phyloP scores from a whole-genome alignment of 169 alveolate genomes.

The Plasmodium cynomolgi region DNA sequence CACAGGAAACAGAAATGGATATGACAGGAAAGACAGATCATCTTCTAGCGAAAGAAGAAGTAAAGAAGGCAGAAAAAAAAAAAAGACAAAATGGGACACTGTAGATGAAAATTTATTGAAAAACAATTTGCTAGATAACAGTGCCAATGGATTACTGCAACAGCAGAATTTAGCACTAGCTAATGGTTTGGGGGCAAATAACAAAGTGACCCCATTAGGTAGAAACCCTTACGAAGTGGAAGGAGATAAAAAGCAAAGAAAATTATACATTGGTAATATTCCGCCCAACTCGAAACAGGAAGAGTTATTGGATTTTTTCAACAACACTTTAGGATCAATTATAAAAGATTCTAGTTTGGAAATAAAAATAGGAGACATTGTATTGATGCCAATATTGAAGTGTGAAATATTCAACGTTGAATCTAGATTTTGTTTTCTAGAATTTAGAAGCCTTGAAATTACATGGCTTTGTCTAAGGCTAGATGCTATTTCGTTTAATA shows the following conservation, averaged over 20 bases:
- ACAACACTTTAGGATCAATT: constrained; percentile 77
- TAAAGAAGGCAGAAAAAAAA: constrained; percentile 24
- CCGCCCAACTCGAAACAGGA: constrained; percentile 82
- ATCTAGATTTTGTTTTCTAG: constrained; percentile 87
- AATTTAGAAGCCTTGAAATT: constrained; percentile 85
- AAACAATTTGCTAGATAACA: constrained; percentile 26
- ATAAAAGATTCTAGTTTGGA: constrained; percentile 49
- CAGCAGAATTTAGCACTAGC: constrained; percentile 19
- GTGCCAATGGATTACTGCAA: constrained; percentile 24
- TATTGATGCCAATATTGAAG: constrained; percentile 78
- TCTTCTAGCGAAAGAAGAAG: constrained; percentile 25
- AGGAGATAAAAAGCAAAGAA: constrained; percentile 79
- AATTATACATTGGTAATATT: constrained; percentile 84
- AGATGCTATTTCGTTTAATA: constrained; percentile 86
- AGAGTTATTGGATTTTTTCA: constrained; percentile 80
- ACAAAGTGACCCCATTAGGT: constrained; percentile 7
- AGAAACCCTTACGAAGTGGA: constrained; percentile 76
- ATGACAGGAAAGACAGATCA: constrained; percentile 35
- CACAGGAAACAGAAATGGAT: constrained; percentile 1
- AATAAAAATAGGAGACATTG: constrained; percentile 70
- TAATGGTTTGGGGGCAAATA: constrained; percentile 11
- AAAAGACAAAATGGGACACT: constrained; percentile 74
- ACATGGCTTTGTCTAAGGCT: constrained; percentile 86
- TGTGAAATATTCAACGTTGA: constrained; percentile 85
- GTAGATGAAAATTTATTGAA: constrained; percentile 64